These are phyloP conservation scores for Metroxylon sagu DNA, from an alignment of 176 grass and related monocot species.

Conservation along the genomic window DNA sequence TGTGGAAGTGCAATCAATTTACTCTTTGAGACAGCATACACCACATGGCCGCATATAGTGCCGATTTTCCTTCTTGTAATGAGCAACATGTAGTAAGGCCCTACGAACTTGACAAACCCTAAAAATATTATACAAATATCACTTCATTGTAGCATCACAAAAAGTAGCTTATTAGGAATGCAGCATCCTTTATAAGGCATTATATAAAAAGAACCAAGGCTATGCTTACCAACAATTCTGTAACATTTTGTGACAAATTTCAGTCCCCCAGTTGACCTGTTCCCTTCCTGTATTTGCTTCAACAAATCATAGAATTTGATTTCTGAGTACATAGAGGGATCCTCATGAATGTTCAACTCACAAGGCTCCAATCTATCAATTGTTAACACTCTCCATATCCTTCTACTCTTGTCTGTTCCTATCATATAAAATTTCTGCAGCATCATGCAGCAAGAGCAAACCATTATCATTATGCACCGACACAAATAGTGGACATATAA, in stretches of 20 bases:
- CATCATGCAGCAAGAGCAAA: slow-evolving; percentile 6
- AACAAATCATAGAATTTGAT: slow-evolving; percentile 64
- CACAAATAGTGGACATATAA: no score
- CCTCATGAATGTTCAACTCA: slow-evolving; percentile 60
- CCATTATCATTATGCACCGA: slow-evolving; percentile 5
- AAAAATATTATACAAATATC: slow-evolving; percentile 1
- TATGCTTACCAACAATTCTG: slow-evolving; percentile 61
- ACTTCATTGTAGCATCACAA: no score
- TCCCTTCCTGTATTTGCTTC: slow-evolving; percentile 65
- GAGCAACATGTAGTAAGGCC: slow-evolving; percentile 91
- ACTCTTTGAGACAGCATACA: slow-evolving; percentile 73
- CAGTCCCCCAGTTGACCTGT: slow-evolving; percentile 69
- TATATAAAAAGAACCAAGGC: no score
- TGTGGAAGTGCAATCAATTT: slow-evolving; percentile 79
- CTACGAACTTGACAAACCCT: slow-evolving; percentile 94
- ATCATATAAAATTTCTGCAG: slow-evolving; percentile 91
- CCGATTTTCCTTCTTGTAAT: slow-evolving; percentile 92
- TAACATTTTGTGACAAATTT: slow-evolving; percentile 93
- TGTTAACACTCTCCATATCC: slow-evolving; percentile 69
- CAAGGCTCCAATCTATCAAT: slow-evolving; percentile 58
- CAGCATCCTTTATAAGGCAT: no score
- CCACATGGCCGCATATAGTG: slow-evolving; percentile 68
- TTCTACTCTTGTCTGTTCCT: slow-evolving; percentile 73
- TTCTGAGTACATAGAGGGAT: slow-evolving; percentile 56
- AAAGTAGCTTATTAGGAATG: no score